Base-by-base conservation (phyloP, 2,329 filamentous ascomycete genomes). In the Alternaria brassicae region DNA sequence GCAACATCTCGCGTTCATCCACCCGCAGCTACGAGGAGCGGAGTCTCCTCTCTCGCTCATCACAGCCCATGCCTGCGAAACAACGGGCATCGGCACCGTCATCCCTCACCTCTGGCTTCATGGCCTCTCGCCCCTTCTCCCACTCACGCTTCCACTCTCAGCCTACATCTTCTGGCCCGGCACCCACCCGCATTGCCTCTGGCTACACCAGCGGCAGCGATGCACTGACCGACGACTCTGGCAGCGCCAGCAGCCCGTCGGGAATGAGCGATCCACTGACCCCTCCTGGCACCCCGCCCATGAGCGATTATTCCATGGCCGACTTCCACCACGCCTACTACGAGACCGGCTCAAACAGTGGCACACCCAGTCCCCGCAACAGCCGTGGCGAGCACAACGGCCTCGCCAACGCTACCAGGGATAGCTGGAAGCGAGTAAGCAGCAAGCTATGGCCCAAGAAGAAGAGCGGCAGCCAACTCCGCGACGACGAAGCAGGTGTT, bases 261-360 rank as follows among this genome's bases (percentile, higher is more conserved):
- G 86, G 32, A 76, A 83, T 48, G 25, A 80, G 82, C 60, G 89
- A 89, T 71, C 89, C 84, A 3, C 88, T 92, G 82, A 93, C 91
- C 3, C 91, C 91, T 1, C 90, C 90, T 2, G 91, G 90, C 6
- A 93, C 91, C 5, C 91, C 91, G 0, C 90, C 90, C 1, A 91
- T 91, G 32, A 75, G 66, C 62, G 73, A 77, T 45, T 75, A 75
- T 36, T 89, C 90, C 6, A 74, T 77, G 73, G 68, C 61, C 10
- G 77, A 79, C 47, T 75, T 72, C 41, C 68, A 75, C 25, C 73
- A 75, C 37, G 70, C 72, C 25, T 77, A 77, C 58, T 74, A 74
- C 60, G 74, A 78, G 52, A 70, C 57, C 34, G 71, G 72, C 37
- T 66, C 73, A 3, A 67, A 64, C 49, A 74, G 73, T 41, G 72